Conservation (phyloP, 75 land plant genomes). For the Picea sitchensis region DNA sequence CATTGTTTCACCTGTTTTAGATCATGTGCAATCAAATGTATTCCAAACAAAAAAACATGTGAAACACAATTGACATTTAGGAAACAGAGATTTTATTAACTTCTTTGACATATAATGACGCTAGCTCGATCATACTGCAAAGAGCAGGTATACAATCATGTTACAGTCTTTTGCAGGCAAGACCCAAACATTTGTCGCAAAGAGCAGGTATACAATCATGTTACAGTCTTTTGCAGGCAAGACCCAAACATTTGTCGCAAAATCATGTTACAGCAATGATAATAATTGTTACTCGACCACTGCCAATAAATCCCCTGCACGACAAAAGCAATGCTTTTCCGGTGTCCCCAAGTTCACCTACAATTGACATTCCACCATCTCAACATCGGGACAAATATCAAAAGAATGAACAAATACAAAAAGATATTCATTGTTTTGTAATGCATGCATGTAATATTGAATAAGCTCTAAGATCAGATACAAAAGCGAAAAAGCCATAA, state of each 20-base stretch:
- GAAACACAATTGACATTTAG: too few species aligned
- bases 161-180: too few species aligned
- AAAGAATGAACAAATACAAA: not conserved
- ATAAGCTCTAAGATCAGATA: not conserved
- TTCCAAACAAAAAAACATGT: too few species aligned
- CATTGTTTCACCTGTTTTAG: not conserved
- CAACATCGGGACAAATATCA: not conserved
- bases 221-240: not conserved
- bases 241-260: not conserved
- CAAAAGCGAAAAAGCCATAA: not conserved
- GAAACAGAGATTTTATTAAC: not conserved
- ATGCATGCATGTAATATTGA: not conserved
- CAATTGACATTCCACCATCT: constrained; percentile 8
- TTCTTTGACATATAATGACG: not conserved
- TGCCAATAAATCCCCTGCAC: constrained; percentile 65
- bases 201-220: not conserved
- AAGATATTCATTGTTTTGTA: not conserved
- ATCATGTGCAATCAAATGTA: not conserved
- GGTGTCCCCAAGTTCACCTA: constrained; percentile 82
- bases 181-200: too few species aligned
- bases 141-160: too few species aligned
- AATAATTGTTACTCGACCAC: constrained; percentile 48
- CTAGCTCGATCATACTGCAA: not conserved
- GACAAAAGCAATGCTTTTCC: constrained; percentile 60
- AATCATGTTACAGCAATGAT: not conserved